Evolutionary conservation across 2,329 filamentous ascomycete species (phyloP), one percentile per base, ranked within the genome.

Genomic region (Exophiala sp.): DNA sequence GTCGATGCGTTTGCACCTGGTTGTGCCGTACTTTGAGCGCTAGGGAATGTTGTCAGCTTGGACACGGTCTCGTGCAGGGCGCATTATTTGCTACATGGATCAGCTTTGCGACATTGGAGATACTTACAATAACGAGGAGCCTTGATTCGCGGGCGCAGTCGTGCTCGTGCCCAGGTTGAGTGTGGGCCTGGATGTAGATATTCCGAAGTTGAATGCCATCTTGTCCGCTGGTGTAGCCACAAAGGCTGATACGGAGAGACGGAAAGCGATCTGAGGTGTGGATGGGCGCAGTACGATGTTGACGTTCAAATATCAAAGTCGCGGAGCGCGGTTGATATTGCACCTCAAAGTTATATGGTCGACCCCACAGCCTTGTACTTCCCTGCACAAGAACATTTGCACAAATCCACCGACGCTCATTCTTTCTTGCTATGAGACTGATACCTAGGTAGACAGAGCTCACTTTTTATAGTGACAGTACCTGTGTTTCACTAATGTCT

Each of bases 161-260:
- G 48, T 55, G 33, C 48, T 59, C 41, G 49, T 16, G 20, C 57
- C 57, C 10, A 59, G 38, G 48, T 47, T 60, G 24, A 59, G 43
- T 18, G 47, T 52, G 5, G 58, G 58, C 24, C 50, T 58, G 16
- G 49, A 47, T 20, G 55, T 34, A 32, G 52, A 44, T 18, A 52
- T 45, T 3, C 47, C 50, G 42, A 60, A 60, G 50, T 21, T 52
- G 50, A 60, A 55, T 9, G 58, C 57, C 58, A 60, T 60, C 8
- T 18, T 58, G 41, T 45, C 45, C 20, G 6, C 35, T 43, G 41
- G 24, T 36, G 16, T 18, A 39, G 20, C 24, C 24, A 2, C 5
- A 8, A 5, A 4, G 24, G 24, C 24, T 29, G 24, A 29, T 29
- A 4, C 24, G 3, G 3, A 29, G 5, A 29, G 7, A 24, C 50